Conservation (phyloP, 768 basidiomycete genomes). For the Lactifluus pinguis region DNA sequence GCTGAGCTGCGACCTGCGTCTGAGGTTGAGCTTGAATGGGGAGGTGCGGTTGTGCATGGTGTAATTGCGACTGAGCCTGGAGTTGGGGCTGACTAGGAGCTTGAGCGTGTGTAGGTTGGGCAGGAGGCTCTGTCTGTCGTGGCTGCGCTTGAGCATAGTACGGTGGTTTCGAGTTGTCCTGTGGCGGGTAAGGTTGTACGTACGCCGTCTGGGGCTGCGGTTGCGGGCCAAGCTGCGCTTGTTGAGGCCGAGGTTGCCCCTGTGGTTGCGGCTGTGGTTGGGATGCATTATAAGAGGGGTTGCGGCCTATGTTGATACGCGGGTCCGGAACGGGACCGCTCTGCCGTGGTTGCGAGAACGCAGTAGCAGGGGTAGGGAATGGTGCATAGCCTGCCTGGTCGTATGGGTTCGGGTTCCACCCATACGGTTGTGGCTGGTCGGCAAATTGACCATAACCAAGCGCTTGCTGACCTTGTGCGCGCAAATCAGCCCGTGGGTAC, state of each 20-base stretch:
- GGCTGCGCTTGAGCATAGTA: constrained; percentile 13
- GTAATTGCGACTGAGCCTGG: constrained; percentile 18
- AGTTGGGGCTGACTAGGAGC: constrained; percentile 22
- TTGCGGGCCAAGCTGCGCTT: constrained; percentile 18
- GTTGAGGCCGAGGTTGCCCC: constrained; percentile 25
- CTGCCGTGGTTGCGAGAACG: constrained; percentile 25
- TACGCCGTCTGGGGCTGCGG: constrained; percentile 24
- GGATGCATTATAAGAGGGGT: not conserved
- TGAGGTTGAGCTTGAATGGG: constrained; percentile 15
- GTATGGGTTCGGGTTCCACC: constrained; percentile 42
- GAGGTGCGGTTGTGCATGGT: constrained; percentile 7
- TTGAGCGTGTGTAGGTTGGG: constrained; percentile 5
- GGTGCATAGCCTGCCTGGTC: constrained; percentile 36
- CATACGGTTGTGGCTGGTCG: constrained; percentile 35
- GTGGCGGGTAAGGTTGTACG: constrained; percentile 19
- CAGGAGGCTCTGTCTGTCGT: constrained; percentile 11
- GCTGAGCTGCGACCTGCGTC: constrained; percentile 19
- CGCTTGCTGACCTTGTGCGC: constrained; percentile 20
- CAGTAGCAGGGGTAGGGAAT: constrained; percentile 28
- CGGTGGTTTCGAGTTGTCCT: constrained; percentile 19
- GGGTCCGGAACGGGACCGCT: constrained; percentile 19
- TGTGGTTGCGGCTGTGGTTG: constrained; percentile 24
- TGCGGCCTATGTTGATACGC: not conserved
- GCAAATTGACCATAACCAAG: constrained; percentile 24
- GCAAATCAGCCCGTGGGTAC: constrained; percentile 27